Evolutionary conservation across 306 rosid species (phyloP).

Genomic region (Adenanthera pavonina): DNA sequence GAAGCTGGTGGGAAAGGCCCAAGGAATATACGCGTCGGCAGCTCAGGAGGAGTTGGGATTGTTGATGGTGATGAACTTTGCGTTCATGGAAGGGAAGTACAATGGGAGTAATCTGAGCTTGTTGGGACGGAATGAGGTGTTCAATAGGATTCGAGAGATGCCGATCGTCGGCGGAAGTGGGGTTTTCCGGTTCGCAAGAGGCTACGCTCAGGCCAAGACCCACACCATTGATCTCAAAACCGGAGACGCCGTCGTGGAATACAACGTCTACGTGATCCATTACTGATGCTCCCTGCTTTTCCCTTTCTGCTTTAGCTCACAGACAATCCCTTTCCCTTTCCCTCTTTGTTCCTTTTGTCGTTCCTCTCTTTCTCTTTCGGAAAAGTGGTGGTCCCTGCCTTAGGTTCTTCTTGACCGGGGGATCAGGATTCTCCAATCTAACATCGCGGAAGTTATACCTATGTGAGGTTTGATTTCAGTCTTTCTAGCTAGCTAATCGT

Average conservation of each 20-base stretch:
- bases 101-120: conserved; percentile 56
- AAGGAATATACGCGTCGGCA: conserved; percentile 54
- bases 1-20: conserved; percentile 54
- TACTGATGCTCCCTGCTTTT: conserved; percentile 30
- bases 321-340: too few species aligned
- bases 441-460: too few species aligned
- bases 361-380: too few species aligned
- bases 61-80: conserved; percentile 45
- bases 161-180: conserved; percentile 65
- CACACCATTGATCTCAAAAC: not conserved
- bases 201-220: conserved; percentile 57
- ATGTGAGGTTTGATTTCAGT: too few species aligned
- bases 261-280: conserved; percentile 65
- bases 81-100: conserved; percentile 46
- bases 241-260: conserved; percentile 65
- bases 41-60: conserved; percentile 44
- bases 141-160: conserved; percentile 49
- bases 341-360: too few species aligned
- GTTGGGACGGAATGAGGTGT: conserved; percentile 48
- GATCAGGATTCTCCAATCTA: too few species aligned
- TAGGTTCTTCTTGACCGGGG: too few species aligned
- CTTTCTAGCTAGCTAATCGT: too few species aligned
- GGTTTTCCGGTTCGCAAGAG: conserved; percentile 69
- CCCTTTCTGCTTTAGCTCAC: not conserved
- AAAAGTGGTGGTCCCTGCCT: too few species aligned